phyloP scores from a whole-genome alignment of 139 green algal genomes.

The Chlamydomonas applanata region DNA sequence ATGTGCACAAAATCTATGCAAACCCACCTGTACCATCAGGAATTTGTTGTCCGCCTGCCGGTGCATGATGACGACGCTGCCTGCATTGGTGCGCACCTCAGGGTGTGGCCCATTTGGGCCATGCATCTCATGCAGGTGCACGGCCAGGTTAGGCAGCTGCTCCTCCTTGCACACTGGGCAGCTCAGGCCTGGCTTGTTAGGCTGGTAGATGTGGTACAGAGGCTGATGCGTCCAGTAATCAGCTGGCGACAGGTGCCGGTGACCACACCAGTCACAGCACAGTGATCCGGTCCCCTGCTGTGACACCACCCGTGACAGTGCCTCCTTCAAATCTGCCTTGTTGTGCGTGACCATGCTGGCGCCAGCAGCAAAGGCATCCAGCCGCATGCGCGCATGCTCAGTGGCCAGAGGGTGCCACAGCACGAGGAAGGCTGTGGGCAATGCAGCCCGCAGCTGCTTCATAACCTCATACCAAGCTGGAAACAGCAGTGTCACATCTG shows the following conservation, averaged over 20 bases:
- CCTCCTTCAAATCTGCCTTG: neutral
- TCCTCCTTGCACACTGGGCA: neutral
- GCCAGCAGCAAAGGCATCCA: slow-evolving; percentile 7
- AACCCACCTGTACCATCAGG: slow-evolving; percentile 7
- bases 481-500: too few relatives aligned
- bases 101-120: neutral
- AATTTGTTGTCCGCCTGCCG: neutral
- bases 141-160: neutral
- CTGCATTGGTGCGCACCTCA: slow-evolving; percentile 1
- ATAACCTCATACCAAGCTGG: too few relatives aligned
- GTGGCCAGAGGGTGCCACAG: neutral
- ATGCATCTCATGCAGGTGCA: slow-evolving; percentile 13
- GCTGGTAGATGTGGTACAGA: slow-evolving; percentile 14
- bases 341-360: slow-evolving; percentile 14
- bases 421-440: neutral
- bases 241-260: neutral
- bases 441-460: too few relatives aligned
- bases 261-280: slow-evolving; percentile 7
- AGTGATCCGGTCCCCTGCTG: neutral
- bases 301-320: neutral
- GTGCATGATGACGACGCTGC: neutral
- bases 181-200: neutral
- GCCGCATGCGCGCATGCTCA: neutral
- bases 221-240: slow-evolving; percentile 9
- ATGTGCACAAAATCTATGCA: too few relatives aligned